Percentiles rank a stretch among this genome's conserved stretches.
phyloP scores from a whole-genome alignment of 2,329 filamentous ascomycete genomes.

The Periconia sp. region DNA sequence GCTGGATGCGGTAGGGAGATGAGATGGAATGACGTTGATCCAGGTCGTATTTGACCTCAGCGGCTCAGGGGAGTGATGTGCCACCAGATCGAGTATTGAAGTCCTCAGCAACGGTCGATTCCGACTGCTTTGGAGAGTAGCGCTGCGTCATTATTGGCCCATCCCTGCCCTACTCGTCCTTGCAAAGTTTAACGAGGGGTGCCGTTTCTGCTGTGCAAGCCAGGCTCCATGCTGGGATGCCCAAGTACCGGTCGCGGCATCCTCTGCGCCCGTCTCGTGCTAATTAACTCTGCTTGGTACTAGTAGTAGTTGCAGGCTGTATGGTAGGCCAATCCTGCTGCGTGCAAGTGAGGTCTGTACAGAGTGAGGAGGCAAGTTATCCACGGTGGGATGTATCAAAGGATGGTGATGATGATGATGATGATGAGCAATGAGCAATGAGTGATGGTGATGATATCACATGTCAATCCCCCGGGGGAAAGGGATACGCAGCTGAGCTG shows the following conservation, averaged over 20 bases:
- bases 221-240: not conserved
- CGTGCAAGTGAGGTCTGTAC: no score
- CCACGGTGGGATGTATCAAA: no score
- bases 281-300: no score
- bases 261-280: not conserved
- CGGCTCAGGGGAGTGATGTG: not conserved
- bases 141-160: not conserved
- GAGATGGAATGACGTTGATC: not conserved
- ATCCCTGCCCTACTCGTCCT: not conserved
- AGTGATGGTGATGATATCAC: no score
- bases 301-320: not conserved
- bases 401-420: no score
- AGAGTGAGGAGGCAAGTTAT: no score
- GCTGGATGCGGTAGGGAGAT: no score
- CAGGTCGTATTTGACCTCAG: not conserved
- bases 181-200: not conserved
- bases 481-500: no score
- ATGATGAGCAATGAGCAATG: no score
- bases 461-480: no score
- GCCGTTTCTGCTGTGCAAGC: not conserved
- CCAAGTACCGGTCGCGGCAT: not conserved
- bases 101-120: not conserved
- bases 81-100: not conserved
- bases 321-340: not conserved
- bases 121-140: not conserved